phyloP scores from a whole-genome alignment of 1,139 yeast species.

The Eremothecium coryli region DNA sequence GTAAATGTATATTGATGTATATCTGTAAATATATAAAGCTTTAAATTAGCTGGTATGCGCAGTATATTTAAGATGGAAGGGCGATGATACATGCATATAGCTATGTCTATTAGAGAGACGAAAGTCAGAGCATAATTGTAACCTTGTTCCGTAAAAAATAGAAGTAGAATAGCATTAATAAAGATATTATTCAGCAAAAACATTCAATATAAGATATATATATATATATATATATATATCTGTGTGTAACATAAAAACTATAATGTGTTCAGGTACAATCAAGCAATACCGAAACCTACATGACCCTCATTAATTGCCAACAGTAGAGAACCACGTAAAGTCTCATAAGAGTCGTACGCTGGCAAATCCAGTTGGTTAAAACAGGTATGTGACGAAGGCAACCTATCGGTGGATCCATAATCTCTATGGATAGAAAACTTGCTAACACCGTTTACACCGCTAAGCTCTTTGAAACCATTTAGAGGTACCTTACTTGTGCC shows the following conservation, averaged over 20 bases:
- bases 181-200: too few species aligned
- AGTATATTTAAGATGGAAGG: too few species aligned
- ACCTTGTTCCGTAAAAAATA: too few species aligned
- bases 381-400: slow-evolving; percentile 95
- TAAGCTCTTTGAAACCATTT: slow-evolving; percentile 83
- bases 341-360: slow-evolving; percentile 81
- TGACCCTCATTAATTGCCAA: slow-evolving; percentile 90
- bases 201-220: too few species aligned
- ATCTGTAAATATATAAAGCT: too few species aligned
- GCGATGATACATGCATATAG: too few species aligned
- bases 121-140: too few species aligned
- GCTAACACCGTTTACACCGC: slow-evolving; percentile 80
- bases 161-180: too few species aligned
- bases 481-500: slow-evolving; percentile 96
- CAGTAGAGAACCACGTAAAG: slow-evolving; percentile 68
- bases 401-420: slow-evolving; percentile 73
- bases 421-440: slow-evolving; percentile 88
- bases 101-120: too few species aligned
- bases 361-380: slow-evolving; percentile 93
- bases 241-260: too few species aligned
- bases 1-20: not conserved
- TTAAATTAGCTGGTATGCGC: too few species aligned
- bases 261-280: too few species aligned
- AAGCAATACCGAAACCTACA: slow-evolving; percentile 75
- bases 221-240: not conserved